Evolutionary conservation across 2,329 filamentous ascomycete species (phyloP).

Genomic region (Xylaria sp.): DNA sequence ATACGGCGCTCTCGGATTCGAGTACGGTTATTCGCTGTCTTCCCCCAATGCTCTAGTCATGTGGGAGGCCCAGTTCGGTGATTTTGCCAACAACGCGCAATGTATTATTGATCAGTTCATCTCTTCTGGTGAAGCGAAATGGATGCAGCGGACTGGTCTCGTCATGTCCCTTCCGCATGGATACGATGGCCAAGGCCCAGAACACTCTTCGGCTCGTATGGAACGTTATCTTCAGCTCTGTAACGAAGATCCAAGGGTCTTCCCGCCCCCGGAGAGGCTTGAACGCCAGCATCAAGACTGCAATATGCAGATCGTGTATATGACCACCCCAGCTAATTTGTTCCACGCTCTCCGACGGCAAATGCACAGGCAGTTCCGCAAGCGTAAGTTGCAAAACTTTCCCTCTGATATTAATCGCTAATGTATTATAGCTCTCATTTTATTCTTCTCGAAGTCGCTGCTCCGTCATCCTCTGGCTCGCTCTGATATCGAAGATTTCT

Average conservation of each 20-base stretch:
- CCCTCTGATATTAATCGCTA: slow-evolving; percentile 34
- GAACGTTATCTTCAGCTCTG: slow-evolving; percentile 97
- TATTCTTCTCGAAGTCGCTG: slow-evolving; percentile 98
- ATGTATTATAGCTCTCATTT: slow-evolving; percentile 75
- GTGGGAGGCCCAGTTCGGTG: slow-evolving; percentile 99
- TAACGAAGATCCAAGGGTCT: slow-evolving; percentile 96
- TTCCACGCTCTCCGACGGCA: slow-evolving; percentile 97
- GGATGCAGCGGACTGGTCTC: slow-evolving; percentile 96
- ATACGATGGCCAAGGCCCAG: slow-evolving; percentile 97
- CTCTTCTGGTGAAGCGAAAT: slow-evolving; percentile 96
- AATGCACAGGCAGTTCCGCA: slow-evolving; percentile 99
- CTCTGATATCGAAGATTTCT: slow-evolving; percentile 90
- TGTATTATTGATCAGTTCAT: slow-evolving; percentile 99
- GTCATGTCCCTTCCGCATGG: slow-evolving; percentile 97
- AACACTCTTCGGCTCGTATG: slow-evolving; percentile 97
- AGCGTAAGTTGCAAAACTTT: slow-evolving; percentile 73
- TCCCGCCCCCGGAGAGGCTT: slow-evolving; percentile 87
- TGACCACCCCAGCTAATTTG: slow-evolving; percentile 94
- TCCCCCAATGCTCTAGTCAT: slow-evolving; percentile 97
- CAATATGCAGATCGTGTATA: slow-evolving; percentile 98
- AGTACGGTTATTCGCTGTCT: slow-evolving; percentile 97
- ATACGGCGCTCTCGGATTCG: slow-evolving; percentile 85
- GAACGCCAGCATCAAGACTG: slow-evolving; percentile 98
- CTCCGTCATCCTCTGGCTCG: slow-evolving; percentile 93
- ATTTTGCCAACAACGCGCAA: slow-evolving; percentile 99